Percentiles rank a stretch among this genome's conserved stretches.
phyloP scores from a whole-genome alignment of 768 basidiomycete genomes.

The Calocera viscosa region DNA sequence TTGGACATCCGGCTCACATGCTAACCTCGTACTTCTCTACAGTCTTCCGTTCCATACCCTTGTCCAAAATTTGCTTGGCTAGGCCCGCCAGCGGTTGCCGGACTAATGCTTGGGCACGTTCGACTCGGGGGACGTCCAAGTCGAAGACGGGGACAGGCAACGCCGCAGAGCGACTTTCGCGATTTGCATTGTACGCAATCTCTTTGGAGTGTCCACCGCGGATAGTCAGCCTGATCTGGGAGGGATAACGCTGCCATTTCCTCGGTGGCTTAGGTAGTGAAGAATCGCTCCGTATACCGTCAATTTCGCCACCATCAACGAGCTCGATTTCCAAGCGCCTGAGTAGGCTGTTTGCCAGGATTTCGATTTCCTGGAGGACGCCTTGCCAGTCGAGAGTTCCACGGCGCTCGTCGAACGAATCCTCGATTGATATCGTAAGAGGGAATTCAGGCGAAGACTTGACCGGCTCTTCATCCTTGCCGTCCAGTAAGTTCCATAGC shows the following conservation, averaged over 20 bases:
- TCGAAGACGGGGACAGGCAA: conserved; percentile 13
- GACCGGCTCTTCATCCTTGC: conserved; percentile 17
- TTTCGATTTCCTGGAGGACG: conserved; percentile 6
- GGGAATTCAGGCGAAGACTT: conserved; percentile 18
- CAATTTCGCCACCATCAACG: conserved; percentile 11
- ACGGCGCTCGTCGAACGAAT: conserved; percentile 13
- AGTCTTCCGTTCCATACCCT: not conserved
- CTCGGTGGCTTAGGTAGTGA: not conserved
- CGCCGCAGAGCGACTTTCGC: not conserved
- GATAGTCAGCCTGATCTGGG: conserved; percentile 13
- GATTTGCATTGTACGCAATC: conserved; percentile 10
- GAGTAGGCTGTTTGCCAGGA: conserved; percentile 14
- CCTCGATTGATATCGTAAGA: conserved; percentile 18
- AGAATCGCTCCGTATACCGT: not conserved
- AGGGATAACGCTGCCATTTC: conserved; percentile 14
- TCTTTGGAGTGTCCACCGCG: conserved; percentile 10
- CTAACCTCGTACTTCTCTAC: not conserved
- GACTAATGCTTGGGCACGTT: conserved; percentile 8
- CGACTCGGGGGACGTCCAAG: not conserved
- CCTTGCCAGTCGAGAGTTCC: conserved; percentile 7
- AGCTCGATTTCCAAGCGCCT: conserved; percentile 18
- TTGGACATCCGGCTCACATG: not conserved
- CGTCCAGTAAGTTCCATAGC: conserved; percentile 16
- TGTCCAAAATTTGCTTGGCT: conserved; percentile 8
- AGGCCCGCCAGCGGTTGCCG: conserved; percentile 1